A percentile compares a stretch with the other conserved stretches of the same genome.
phyloP scores from a whole-genome alignment of 179 eudicot species.

The Drosera spatulata region DNA sequence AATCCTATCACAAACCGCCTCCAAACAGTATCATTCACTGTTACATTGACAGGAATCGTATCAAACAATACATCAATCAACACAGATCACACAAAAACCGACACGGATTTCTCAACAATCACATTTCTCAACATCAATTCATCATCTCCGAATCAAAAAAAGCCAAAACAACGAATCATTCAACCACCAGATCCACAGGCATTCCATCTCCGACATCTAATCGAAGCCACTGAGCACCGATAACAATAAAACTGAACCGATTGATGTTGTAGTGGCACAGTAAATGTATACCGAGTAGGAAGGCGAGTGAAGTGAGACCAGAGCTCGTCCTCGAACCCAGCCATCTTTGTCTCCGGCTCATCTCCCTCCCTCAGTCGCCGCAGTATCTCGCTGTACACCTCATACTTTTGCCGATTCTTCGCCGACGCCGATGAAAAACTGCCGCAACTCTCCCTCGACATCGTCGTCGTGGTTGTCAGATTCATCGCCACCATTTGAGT shows the following conservation, averaged over 20 bases:
- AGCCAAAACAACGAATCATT: too few relatives aligned
- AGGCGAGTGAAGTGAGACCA: slow-evolving; percentile 95
- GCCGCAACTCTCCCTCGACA: slow-evolving; percentile 40
- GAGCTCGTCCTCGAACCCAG: slow-evolving; percentile 75
- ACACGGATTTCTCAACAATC: too few relatives aligned
- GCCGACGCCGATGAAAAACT: slow-evolving; percentile 41
- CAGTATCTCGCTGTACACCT: slow-evolving; percentile 81
- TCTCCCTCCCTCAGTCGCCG: slow-evolving; percentile 58
- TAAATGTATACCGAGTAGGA: slow-evolving; percentile 48
- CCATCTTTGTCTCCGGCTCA: slow-evolving; percentile 37
- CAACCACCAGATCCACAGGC: too few relatives aligned
- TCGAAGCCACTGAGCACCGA: neutral
- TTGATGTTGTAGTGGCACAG: neutral
- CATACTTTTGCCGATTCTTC: slow-evolving; percentile 38
- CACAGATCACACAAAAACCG: too few relatives aligned
- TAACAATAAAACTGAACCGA: neutral
- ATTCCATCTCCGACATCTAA: neutral
- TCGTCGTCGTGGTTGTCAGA: too few relatives aligned
- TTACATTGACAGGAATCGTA: too few relatives aligned
- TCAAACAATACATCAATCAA: too few relatives aligned
- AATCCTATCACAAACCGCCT: too few relatives aligned
- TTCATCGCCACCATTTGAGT: too few relatives aligned
- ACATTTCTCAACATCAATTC: too few relatives aligned
- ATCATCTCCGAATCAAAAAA: too few relatives aligned
- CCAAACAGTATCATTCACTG: too few relatives aligned